Evolutionary conservation across 2,329 filamentous ascomycete genomes (phyloP).

Genomic region (Dactylonectria estremocensis): DNA sequence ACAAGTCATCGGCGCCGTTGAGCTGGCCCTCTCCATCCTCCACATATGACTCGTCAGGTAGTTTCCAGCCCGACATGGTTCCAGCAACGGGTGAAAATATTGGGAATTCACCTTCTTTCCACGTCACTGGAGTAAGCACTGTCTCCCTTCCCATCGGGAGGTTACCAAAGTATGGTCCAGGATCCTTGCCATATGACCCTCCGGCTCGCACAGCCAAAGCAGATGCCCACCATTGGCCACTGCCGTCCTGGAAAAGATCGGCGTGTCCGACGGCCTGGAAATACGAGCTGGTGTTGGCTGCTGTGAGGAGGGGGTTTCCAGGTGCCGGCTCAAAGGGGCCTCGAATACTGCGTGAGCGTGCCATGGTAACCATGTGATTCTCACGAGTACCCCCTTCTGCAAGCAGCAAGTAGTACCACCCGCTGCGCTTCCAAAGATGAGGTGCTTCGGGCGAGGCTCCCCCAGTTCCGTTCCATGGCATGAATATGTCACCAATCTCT

Average conservation of each 20-base stretch:
- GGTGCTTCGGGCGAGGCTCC: conserved; percentile 59
- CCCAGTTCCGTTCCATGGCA: conserved; percentile 63
- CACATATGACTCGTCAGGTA: conserved; percentile 11
- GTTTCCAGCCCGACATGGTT: conserved; percentile 52
- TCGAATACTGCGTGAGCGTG: conserved; percentile 55
- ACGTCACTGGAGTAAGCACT: conserved; percentile 63
- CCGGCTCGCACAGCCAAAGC: conserved; percentile 39
- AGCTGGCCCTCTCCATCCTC: conserved; percentile 21
- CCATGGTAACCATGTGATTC: conserved; percentile 61
- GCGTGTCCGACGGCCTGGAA: conserved; percentile 62
- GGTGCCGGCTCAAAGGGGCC: conserved; percentile 61
- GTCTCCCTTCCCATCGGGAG: conserved; percentile 71
- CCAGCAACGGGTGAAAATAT: conserved; percentile 47
- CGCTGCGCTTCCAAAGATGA: conserved; percentile 61
- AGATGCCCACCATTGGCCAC: conserved; percentile 33
- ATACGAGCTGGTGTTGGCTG: conserved; percentile 53
- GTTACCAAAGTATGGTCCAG: conserved; percentile 39
- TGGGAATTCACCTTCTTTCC: conserved; percentile 65
- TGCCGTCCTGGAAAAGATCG: conserved; percentile 60
- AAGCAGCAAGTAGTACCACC: conserved; percentile 65
- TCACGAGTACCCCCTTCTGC: conserved; percentile 64
- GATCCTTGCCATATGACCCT: conserved; percentile 36
- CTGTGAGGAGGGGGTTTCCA: conserved; percentile 63
- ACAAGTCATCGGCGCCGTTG: conserved; percentile 7
- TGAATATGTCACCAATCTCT: conserved; percentile 48